Conservation (phyloP, 768 basidiomycete species). For the Infundibulicybe gibba region DNA sequence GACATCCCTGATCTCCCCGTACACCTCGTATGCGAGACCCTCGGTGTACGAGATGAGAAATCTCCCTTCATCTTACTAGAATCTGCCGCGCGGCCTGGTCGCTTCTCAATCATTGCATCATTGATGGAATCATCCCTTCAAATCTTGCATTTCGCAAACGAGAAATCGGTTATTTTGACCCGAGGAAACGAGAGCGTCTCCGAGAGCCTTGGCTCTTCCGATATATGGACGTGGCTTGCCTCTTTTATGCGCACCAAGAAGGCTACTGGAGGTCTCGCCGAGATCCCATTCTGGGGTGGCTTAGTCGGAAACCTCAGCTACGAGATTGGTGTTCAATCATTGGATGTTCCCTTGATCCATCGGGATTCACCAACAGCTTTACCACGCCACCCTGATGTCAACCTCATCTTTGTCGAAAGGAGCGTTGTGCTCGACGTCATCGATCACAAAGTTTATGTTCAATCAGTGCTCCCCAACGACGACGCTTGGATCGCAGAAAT, state of each 20-base stretch:
- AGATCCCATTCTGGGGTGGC: constrained; percentile 83
- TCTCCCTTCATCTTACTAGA: constrained; percentile 72
- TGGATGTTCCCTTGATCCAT: constrained; percentile 36
- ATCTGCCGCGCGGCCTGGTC: constrained; percentile 72
- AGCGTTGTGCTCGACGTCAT: constrained; percentile 65
- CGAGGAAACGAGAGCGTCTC: constrained; percentile 27
- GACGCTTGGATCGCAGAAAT: constrained; percentile 51
- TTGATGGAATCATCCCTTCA: constrained; percentile 49
- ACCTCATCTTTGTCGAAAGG: constrained; percentile 63
- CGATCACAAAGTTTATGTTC: constrained; percentile 51
- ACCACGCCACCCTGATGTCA: constrained; percentile 51
- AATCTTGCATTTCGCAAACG: constrained; percentile 54
- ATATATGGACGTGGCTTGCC: constrained; percentile 75
- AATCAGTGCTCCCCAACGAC: constrained; percentile 50
- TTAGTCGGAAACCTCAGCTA: constrained; percentile 77
- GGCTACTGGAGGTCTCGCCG: constrained; percentile 41
- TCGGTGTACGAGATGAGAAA: constrained; percentile 55
- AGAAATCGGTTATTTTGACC: constrained; percentile 42
- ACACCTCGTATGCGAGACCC: constrained; percentile 52
- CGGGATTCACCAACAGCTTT: too few relatives aligned
- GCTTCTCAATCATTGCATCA: constrained; percentile 69
- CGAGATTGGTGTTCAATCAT: constrained; percentile 64
- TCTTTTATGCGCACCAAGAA: constrained; percentile 58
- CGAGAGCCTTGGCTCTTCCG: constrained; percentile 43
- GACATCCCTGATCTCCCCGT: constrained; percentile 38